These are phyloP conservation scores for Neonectria coccinea DNA, from an alignment of 2,329 filamentous ascomycete genomes.

Conservation along the genomic window DNA sequence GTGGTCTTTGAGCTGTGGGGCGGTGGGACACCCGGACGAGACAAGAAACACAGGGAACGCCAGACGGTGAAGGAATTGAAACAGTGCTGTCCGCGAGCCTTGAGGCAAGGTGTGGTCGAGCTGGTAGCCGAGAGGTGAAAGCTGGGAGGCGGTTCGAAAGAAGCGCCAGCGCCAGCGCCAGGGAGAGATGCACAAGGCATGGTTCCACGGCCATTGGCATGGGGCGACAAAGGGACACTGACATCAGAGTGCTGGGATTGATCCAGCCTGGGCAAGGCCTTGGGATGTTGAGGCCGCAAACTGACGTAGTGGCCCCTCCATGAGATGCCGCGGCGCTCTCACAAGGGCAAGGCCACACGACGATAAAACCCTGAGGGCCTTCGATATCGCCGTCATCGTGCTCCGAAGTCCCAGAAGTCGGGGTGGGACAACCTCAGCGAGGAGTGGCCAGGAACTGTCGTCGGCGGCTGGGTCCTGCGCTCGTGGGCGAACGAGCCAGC, in stretches of 20 bases:
- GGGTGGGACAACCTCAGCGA: conserved; percentile 41
- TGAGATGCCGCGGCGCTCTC: conserved; percentile 38
- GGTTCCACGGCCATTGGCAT: conserved; percentile 10
- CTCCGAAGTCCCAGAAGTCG: conserved; percentile 39
- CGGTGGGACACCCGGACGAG: conserved; percentile 42
- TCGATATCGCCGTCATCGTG: conserved; percentile 43
- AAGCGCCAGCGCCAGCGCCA: conserved; percentile 36
- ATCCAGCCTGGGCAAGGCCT: conserved; percentile 32
- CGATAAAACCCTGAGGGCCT: conserved; percentile 39
- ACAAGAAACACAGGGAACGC: conserved; percentile 46
- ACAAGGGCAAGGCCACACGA: conserved; percentile 37
- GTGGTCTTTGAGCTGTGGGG: conserved; percentile 35
- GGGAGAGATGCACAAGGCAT: conserved; percentile 24
- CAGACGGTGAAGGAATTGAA: conserved; percentile 49
- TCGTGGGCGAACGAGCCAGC: conserved; percentile 7
- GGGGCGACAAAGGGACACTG: conserved; percentile 41
- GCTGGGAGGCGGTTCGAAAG: conserved; percentile 25
- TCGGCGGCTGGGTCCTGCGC: conserved; percentile 1
- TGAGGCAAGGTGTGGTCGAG: conserved; percentile 22
- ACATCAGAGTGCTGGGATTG: conserved; percentile 43
- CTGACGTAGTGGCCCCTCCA: conserved; percentile 45
- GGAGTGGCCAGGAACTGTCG: conserved; percentile 19
- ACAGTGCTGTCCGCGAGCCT: conserved; percentile 26
- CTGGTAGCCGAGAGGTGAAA: conserved; percentile 13
- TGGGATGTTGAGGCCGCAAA: conserved; percentile 22